Evolutionary conservation across 1,284 basidiomycete species (phyloP).

Genomic region (Tilletia indica): DNA sequence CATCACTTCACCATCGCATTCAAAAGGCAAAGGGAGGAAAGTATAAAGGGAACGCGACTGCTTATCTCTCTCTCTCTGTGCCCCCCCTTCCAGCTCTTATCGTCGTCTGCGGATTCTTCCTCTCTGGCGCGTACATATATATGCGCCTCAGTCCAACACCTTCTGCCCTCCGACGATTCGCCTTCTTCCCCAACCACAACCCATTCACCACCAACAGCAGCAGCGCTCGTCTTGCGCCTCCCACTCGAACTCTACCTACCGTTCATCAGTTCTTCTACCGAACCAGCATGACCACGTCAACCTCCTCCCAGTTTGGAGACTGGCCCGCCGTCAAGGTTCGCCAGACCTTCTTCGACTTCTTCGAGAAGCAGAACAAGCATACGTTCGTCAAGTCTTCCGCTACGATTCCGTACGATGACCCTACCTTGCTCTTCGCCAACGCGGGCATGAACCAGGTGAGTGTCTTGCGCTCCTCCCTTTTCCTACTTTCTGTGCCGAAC

Average conservation of each 20-base stretch:
- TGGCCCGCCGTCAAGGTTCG: constrained; percentile 73
- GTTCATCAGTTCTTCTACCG: background rate
- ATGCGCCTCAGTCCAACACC: constrained; percentile 9
- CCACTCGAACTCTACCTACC: background rate
- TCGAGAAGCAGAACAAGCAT: constrained; percentile 71
- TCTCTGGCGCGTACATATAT: too few relatives aligned
- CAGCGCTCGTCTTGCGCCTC: background rate
- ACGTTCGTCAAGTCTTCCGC: constrained; percentile 89
- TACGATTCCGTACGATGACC: constrained; percentile 85
- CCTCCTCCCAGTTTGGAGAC: constrained; percentile 57
- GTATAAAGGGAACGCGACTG: too few relatives aligned
- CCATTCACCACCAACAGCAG: background rate
- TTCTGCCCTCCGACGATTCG: background rate
- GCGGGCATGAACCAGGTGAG: constrained; percentile 61
- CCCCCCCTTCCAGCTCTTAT: too few relatives aligned
- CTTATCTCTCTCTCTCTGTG: too few relatives aligned
- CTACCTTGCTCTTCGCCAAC: constrained; percentile 94
- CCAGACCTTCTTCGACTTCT: constrained; percentile 75
- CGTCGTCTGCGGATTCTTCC: too few relatives aligned
- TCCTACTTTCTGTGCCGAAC: too few relatives aligned
- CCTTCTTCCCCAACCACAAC: background rate
- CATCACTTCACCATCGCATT: too few relatives aligned
- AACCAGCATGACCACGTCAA: constrained; percentile 29
- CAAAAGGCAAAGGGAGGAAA: too few relatives aligned
- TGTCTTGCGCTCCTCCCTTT: background rate